Evolutionary conservation across 352 stramenopile species (phyloP), one percentile per base, ranked within the genome.

Genomic region (Globisporangium cederbergense): DNA sequence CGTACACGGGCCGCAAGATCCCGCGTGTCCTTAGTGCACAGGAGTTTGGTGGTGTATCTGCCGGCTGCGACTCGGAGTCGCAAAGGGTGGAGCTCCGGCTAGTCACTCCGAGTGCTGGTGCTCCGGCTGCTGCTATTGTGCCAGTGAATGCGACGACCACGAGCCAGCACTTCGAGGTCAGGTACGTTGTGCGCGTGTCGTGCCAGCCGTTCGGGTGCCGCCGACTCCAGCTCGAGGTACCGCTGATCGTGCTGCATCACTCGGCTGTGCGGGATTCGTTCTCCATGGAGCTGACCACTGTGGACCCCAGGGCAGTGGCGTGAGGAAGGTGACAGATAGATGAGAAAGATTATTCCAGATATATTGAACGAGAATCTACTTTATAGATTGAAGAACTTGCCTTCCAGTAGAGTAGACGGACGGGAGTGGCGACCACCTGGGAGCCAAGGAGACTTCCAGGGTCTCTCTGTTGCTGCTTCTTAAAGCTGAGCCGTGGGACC

Each of bases 121-220:
- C 9, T 42, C 36, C 11, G 36, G 36, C 34, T 14, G 20, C 38
- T 7, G 14, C 18, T 36, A 28, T 2, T 28, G 28, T 58, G 1
- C 30, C 62, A 1, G 28, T 62, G 47, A 56, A 58, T 11, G 43
- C 53, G 43, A 58, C 62, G 25, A 58, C 36, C 20, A 56, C 36
- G 25, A 58, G 62, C 40, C 55, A 62, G 32, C 62, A 67, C 34
- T 67, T 67, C 49, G 22, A 20, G 16, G 38, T 54, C 4, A 55
- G 28, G 11, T 52, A 67, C 54, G 16, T 34, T 11, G 55, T 67
- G 43, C 46, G 46, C 9, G 42, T 67, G 18, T 40, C 22, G 43
- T 67, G 62, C 43, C 55, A 67, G 14, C 53, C 62, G 32, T 67
- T 67, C 30, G 43, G 20, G 2, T 61, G 62, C 7, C 53, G 30